Evolutionary conservation across 306 rosid species (phyloP), one percentile per base, ranked within the genome.

Genomic region (Potentilla sterilis): DNA sequence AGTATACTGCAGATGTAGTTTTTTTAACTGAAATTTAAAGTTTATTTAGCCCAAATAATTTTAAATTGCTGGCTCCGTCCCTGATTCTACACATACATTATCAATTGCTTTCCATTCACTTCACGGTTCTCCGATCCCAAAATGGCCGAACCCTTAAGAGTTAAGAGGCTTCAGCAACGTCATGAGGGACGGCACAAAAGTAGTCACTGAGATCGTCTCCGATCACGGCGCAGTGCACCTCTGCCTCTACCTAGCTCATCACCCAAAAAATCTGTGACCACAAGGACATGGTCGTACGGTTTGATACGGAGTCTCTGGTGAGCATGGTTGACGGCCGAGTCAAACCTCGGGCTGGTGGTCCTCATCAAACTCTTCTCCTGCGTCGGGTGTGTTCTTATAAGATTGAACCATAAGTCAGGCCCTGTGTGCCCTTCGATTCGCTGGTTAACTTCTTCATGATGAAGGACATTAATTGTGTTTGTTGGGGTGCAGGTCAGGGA

Each of bases 241-340:
- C 52, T 67, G 72, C 72, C 72, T 67, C 72, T 67, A 67, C 54
- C 72, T n/a, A n/a, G n/a, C n/a, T 67, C 54, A 67, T 67, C 6
- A 67, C 72, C 72, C 72, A 43, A 32, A 67, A 42, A 32, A 67
- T 67, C 38, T 54, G 55, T 16, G 72, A 67, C 15, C 7, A 11
- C 12, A 67, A 43, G 32, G 55, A 67, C 72, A 67, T 67, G 72
- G 72, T 67, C 3, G 72, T 67, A 3, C 54, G 72, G n/a, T 67
- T 67, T 51, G 55, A 43, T 7, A 67, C 40, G 4, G 72, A 67
- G 13, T 67, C 72, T 21, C 22, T 67, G n/a, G 54, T 67, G 1
- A 51, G 5, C 37, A 24, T 14, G 19, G 72, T 24, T 5, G 32
- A 24, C 9, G 72, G 55, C 9, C 44, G 48, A 21, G 7, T 67